Conservation (phyloP, 2,329 filamentous ascomycete genomes). For the Ophiostoma ips region DNA sequence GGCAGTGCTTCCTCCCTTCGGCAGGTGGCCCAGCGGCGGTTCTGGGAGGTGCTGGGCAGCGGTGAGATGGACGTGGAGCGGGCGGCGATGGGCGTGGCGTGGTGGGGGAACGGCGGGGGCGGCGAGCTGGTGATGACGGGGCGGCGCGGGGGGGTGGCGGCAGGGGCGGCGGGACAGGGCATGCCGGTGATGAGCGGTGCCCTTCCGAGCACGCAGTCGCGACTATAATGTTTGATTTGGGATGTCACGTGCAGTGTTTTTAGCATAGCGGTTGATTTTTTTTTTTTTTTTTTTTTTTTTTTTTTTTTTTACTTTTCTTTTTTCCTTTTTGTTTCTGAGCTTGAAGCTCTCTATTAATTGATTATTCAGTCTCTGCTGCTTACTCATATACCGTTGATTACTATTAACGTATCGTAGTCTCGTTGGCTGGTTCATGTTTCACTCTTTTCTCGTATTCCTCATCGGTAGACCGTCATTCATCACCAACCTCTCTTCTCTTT, state of each 20-base stretch:
- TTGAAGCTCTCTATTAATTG: no score
- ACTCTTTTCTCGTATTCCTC: no score
- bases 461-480: no score
- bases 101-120: conserved; percentile 59
- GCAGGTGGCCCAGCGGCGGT: conserved; percentile 51
- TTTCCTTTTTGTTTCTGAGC: not conserved
- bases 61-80: conserved; percentile 85
- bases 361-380: no score
- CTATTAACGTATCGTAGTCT: no score
- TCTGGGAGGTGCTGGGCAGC: conserved; percentile 65
- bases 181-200: conserved; percentile 15
- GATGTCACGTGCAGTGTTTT: no score
- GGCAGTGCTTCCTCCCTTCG: conserved; percentile 32
- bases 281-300: not conserved
- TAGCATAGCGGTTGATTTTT: no score
- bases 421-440: no score
- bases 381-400: no score
- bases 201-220: conserved; percentile 17
- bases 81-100: conserved; percentile 62
- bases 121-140: conserved; percentile 32
- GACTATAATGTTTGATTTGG: not conserved
- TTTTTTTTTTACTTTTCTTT: not conserved
- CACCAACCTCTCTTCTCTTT: no score
- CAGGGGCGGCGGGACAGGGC: conserved; percentile 26
- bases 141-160: not conserved